Base-by-base conservation (phyloP, 2,329 filamentous ascomycete species). In the Drechslerella stenobrocha region DNA sequence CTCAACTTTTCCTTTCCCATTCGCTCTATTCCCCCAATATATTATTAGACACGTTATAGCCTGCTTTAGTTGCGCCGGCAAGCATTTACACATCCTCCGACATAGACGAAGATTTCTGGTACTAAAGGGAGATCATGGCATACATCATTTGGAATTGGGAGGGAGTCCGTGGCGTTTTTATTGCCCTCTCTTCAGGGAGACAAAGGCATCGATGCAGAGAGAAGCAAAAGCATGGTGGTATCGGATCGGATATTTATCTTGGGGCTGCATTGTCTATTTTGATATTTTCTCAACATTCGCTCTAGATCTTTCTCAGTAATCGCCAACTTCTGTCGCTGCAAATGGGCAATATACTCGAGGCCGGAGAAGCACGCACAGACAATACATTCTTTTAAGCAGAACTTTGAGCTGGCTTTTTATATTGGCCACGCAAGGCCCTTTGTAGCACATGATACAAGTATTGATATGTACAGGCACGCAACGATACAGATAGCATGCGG, bases 161-260 rank as follows among this genome's bases (percentile, higher is more conserved):
- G 50, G 61, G 61, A 66, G 61, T 66, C 61, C 47, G 51, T 59
- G 61, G 61, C 61, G 61, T 66, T 66, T 65, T 51, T 30, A n/a
- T 15, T 50, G 50, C 35, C 37, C 28, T 30, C 11, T 11, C 11
- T 30, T 5, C 5, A 5, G 28, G 11, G 28, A 30, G 5, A 30
- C 5, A 30, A 5, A 30, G 28, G 35, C 9, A 35, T 53, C 47
- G 23, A 18, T 32, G 24, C 20, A n/a, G 45, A 22, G 34, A 15
- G 8, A 35, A 53, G 32, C 40, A 32, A 30, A 44, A 35, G 46
- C 34, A 26, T 34, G 3, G 7, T 42, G 13, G 56, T 20, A 22
- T n/a, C 23, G 44, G 53, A 46, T 42, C n/a, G n/a, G n/a, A 46
- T 57, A 13, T 52, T 34, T 53, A 23, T 53, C 42, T 37, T 59